Conservation (phyloP, 164 flowering plant genomes). For the Paratinospora sagittata region DNA sequence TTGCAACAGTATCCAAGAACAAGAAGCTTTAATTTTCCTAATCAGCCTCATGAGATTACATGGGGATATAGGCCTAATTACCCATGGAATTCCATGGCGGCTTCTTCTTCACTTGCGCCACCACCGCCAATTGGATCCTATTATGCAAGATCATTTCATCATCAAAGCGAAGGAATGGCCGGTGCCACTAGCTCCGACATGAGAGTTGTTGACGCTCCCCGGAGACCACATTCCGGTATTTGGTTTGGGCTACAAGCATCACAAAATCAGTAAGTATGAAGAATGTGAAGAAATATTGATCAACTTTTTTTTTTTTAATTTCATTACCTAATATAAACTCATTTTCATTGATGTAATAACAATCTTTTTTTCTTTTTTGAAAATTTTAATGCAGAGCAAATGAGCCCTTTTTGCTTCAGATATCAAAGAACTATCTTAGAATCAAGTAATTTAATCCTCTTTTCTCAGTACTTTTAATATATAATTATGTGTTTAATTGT, state of each 20-base stretch:
- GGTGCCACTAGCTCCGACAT: conserved; percentile 37
- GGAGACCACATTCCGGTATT: conserved; percentile 69
- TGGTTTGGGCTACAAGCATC: conserved; percentile 91
- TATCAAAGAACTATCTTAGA: conserved; percentile 85
- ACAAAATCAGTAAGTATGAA: conserved; percentile 61
- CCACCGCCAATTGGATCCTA: conserved; percentile 29
- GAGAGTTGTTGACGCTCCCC: conserved; percentile 57
- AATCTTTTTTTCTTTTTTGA: not conserved
- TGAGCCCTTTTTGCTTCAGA: conserved; percentile 88
- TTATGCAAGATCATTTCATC: conserved; percentile 30
- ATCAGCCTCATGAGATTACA: conserved; percentile 28
- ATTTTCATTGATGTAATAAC: conserved; percentile 10
- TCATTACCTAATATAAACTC: not conserved
- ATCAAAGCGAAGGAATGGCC: conserved; percentile 16
- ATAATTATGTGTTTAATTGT: not conserved
- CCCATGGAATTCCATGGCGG: conserved; percentile 16
- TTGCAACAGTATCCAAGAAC: conserved; percentile 25
- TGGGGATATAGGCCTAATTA: conserved; percentile 45
- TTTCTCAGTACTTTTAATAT: not conserved
- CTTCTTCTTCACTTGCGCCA: conserved; percentile 37
- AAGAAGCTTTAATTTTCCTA: conserved; percentile 19
- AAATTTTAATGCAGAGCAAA: conserved; percentile 44
- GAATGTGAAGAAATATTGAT: not conserved
- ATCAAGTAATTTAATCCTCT: conserved; percentile 55
- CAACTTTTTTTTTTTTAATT: not conserved